Evolutionary conservation across 2,329 filamentous ascomycete genomes (phyloP).

Genomic region (Fusarium cyanostomum): DNA sequence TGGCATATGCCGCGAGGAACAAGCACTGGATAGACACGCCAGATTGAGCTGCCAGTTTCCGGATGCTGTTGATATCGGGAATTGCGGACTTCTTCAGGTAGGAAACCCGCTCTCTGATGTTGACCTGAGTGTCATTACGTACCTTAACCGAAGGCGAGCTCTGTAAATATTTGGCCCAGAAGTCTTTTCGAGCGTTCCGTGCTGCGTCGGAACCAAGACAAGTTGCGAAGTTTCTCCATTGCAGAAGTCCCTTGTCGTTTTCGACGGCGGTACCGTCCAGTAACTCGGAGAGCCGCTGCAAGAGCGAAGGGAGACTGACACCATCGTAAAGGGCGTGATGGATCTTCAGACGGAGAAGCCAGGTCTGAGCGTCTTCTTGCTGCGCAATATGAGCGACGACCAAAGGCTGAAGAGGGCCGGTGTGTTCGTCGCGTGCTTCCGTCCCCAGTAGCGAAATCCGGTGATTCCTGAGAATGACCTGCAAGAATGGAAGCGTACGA

Average conservation of each 20-base stretch:
- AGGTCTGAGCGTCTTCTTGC: conserved; percentile 27
- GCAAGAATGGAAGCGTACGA: conserved; percentile 64
- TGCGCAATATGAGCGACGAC: conserved; percentile 18
- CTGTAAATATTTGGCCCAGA: conserved; percentile 56
- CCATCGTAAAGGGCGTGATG: conserved; percentile 93
- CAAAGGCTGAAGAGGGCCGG: conserved; percentile 12
- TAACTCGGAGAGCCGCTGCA: conserved; percentile 51
- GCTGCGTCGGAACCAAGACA: conserved; percentile 9
- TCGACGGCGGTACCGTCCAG: neutral
- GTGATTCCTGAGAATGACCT: conserved; percentile 61
- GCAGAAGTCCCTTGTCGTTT: conserved; percentile 9
- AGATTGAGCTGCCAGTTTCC: conserved; percentile 51
- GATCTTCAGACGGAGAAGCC: conserved; percentile 65
- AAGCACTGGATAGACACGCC: conserved; percentile 77
- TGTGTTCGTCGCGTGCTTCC: neutral
- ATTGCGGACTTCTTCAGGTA: conserved; percentile 61
- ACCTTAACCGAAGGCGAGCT: neutral
- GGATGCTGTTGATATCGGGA: conserved; percentile 46
- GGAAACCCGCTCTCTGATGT: conserved; percentile 30
- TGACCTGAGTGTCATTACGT: neutral
- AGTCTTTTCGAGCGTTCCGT: conserved; percentile 40
- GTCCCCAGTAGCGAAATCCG: conserved; percentile 8
- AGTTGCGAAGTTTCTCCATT: conserved; percentile 44
- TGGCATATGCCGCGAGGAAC: conserved; percentile 77
- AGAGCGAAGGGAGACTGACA: conserved; percentile 74